Evolutionary conservation across 2,329 filamentous ascomycete genomes (phyloP), one percentile per base, ranked within the genome.

Genomic region (Exophiala xenobiotica): DNA sequence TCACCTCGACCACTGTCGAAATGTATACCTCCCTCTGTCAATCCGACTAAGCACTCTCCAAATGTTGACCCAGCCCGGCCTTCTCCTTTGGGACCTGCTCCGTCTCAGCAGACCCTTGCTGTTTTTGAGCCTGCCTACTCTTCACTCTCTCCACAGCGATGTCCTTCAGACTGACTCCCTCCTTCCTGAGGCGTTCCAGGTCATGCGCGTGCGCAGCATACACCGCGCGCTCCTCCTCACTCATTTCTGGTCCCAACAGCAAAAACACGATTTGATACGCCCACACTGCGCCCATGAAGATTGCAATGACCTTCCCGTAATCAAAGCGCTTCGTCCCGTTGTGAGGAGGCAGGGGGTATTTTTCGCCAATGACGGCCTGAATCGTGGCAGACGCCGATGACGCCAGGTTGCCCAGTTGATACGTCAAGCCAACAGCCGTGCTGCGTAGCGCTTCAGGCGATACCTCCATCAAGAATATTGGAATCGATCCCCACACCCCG

Each of bases 341-440:
- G 3, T 56, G 29, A 11, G 60, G 62, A 18, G 67, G 63, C 12
- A 74, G 58, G 3, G 70, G 70, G 51, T 69, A 74, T 11, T 66
- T 56, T 53, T 74, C 69, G 5, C 70, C 71, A 31, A 74, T 68
- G 0, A 66, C 67, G 1, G 69, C 66, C 47, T 74, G 67, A 49
- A 74, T 74, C 2, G 71, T 74, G 4, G 70, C 69, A 11, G 67
- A 68, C 4, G 72, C 70, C 5, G 67, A 71, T 1, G 70, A 71
- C 6, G 63, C 65, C 12, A 71, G 62, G 47, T 70, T 71, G 5
- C 70, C 69, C 27, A 73, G 62, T 56, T 72, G 68, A 51, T 72
- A 71, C 1, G 66, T 64, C 5, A 68, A 44, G 20, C 69, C 69
- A 12, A 70, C 64, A 35, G 67, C 62, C 16, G 69, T 58, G 1